These are phyloP conservation scores for Metarhizium brunneum DNA, from an alignment of 2,329 filamentous ascomycete genomes.

Conservation along the genomic window DNA sequence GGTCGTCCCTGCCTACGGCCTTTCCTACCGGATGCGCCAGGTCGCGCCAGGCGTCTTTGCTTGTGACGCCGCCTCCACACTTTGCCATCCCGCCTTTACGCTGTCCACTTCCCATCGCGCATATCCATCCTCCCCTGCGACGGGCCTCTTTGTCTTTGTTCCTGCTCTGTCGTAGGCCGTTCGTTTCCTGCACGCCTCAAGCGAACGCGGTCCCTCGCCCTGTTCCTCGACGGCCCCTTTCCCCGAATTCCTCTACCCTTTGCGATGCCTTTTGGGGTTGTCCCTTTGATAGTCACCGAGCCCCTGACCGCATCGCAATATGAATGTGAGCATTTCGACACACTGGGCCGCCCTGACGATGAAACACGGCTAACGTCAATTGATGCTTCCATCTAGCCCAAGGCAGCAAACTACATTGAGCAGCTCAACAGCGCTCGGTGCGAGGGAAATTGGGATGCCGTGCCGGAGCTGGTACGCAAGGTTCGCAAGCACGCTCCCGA, in stretches of 20 bases:
- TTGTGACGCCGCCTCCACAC: constrained; percentile 5
- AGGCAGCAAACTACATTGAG: constrained; percentile 73
- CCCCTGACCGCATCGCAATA: constrained; percentile 22
- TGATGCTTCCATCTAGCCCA: constrained; percentile 39
- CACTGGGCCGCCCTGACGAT: constrained; percentile 4
- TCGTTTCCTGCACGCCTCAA: background rate
- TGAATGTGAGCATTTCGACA: constrained; percentile 24
- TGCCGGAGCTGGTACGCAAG: constrained; percentile 86
- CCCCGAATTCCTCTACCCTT: background rate
- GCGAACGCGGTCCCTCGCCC: background rate
- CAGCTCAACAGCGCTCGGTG: constrained; percentile 81
- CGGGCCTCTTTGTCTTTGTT: background rate
- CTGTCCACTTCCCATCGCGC: background rate
- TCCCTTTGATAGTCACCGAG: constrained; percentile 10
- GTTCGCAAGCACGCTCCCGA: constrained; percentile 87
- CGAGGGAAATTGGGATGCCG: constrained; percentile 74
- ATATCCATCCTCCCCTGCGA: background rate
- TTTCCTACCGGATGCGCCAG: background rate
- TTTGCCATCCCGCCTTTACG: background rate
- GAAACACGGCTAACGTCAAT: constrained; percentile 12
- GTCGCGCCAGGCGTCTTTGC: background rate
- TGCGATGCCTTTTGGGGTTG: constrained; percentile 13
- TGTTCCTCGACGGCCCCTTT: background rate
- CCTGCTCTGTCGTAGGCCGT: background rate
- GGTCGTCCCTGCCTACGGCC: too few species aligned